Base-by-base conservation (phyloP, 192 early-diverging fungal genomes). In the Umbelopsis vinacea region DNA sequence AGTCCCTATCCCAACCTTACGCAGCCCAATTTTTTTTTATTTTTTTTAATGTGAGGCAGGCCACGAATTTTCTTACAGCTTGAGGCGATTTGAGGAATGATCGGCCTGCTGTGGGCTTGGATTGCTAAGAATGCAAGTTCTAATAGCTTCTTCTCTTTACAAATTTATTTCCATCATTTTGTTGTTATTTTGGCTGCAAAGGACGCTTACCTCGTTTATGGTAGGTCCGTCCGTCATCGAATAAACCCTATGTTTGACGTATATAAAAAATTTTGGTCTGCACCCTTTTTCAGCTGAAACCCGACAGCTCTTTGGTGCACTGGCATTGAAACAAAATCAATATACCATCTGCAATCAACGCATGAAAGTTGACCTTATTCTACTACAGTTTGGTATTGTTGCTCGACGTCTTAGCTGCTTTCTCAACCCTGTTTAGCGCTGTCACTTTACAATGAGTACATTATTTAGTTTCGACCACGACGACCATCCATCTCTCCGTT, bases 321-420 rank as follows among this genome's bases (percentile, higher is more conserved):
- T 21, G n/a, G 19, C 48, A 50, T 21, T 2, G 7, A 50, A 50
- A 6, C 19, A 50, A 6, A 50, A 21, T 15, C 57, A 19, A 29
- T 37, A 63, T 63, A 63, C 57, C 57, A 63, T 63, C 33, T 37
- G 57, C 57, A 63, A 6, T 17, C 57, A 38, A 35, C 57, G 57
- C 57, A 63, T 63, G 57, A 63, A 63, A 63, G 26, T n/a, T 29
- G 57, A 63, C 26, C 57, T 63, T 26, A 63, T 63, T 37, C 57
- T 63, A 19, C 57, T 63, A 12, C 57, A 63, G 57, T 33, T 63
- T 63, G 57, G 57, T 37, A 63, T 35, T 63, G 57, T 63, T 63
- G 57, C 57, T 37, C 57, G 57, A 63, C 57, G 57, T 6, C 57
- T 63, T 37, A 29, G 57, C 57, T 63, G 57, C 57, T 7, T 35